Conservation (phyloP, 106 monocot species). For the Acanthochlamys bracteata region DNA sequence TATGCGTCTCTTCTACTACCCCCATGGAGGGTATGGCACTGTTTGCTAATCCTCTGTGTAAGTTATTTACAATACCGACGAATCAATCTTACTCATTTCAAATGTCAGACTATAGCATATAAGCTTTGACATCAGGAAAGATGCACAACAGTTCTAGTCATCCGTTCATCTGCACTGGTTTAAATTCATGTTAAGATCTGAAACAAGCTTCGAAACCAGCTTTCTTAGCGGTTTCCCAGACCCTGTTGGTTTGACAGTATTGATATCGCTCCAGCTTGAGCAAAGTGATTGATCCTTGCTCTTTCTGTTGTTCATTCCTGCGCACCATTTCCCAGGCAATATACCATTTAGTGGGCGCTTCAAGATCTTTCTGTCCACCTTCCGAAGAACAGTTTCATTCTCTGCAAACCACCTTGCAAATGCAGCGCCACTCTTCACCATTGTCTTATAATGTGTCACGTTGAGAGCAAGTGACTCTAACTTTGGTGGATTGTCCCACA, state of each 20-base stretch:
- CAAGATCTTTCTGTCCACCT: constrained; percentile 44
- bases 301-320: not conserved
- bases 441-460: constrained; percentile 37
- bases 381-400: constrained; percentile 38
- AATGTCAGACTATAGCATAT: too few relatives aligned
- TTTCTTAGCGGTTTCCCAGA: constrained; percentile 36
- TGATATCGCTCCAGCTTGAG: constrained; percentile 36
- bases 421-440: constrained; percentile 57
- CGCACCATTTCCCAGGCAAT: constrained; percentile 45
- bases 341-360: constrained; percentile 25
- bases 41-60: too few relatives aligned
- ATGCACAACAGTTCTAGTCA: too few relatives aligned
- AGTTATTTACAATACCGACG: too few relatives aligned
- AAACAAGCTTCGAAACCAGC: constrained; percentile 26
- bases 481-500: constrained; percentile 65
- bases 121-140: too few relatives aligned
- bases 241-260: constrained; percentile 26
- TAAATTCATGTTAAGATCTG: constrained; percentile 25
- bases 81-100: too few relatives aligned
- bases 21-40: too few relatives aligned
- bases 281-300: constrained; percentile 10
- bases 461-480: constrained; percentile 56
- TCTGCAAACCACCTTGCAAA: constrained; percentile 57
- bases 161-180: constrained; percentile 31
- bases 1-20: too few relatives aligned